Evolutionary conservation across 345 rosid genomes (phyloP).

Genomic region (Isatis tinctoria): DNA sequence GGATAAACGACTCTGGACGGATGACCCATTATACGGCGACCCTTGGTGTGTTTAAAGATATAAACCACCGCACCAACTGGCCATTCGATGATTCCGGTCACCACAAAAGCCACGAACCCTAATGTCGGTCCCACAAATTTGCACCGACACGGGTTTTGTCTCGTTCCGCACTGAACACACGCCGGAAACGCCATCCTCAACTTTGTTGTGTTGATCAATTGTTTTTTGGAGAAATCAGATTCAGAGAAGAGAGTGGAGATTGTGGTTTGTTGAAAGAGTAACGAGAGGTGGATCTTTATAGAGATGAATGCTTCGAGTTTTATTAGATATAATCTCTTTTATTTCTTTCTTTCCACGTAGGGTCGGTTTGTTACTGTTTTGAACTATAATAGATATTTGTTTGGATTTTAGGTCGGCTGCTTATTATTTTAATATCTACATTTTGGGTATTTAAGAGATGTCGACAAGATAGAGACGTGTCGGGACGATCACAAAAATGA

Average conservation of each 20-base stretch:
- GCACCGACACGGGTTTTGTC: conserved; percentile 79
- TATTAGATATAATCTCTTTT: background rate
- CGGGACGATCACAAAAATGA: background rate
- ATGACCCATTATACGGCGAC: conserved; percentile 81
- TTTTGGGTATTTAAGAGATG: background rate
- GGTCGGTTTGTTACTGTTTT: background rate
- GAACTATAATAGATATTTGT: background rate
- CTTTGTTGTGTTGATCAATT: background rate
- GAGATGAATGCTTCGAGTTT: background rate
- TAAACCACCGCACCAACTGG: conserved; percentile 83
- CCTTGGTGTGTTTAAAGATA: conserved; percentile 62
- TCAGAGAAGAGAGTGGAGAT: background rate
- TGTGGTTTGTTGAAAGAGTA: background rate
- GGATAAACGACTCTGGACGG: conserved; percentile 73
- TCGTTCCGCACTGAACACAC: conserved; percentile 64
- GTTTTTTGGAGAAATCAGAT: background rate
- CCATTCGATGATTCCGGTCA: conserved; percentile 73
- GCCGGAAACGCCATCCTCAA: conserved; percentile 39
- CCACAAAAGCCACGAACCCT: conserved; percentile 68
- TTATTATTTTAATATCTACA: background rate
- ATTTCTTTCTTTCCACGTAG: conserved; percentile 16
- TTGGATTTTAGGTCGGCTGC: conserved; percentile 25
- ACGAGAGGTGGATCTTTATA: conserved; percentile 1
- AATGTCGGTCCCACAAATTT: conserved; percentile 78
- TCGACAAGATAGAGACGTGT: background rate